Evolutionary conservation across 331 rosid genomes (phyloP), one percentile per base, ranked within the genome.

Genomic region (Malus hybrid): DNA sequence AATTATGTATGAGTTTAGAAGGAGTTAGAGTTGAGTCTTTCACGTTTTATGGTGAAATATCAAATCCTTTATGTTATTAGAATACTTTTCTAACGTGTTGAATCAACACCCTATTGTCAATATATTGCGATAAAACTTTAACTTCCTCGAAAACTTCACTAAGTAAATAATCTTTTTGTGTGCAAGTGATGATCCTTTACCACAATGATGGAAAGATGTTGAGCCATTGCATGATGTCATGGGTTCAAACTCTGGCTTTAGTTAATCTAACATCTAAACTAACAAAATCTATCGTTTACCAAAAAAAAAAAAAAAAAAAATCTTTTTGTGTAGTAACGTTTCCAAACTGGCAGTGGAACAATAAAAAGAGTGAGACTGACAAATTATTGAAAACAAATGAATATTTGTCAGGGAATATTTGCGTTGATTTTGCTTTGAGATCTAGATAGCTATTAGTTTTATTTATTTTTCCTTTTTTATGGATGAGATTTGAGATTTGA

Each of bases 371-470:
- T 55, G 54, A 57, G 65, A 33, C 10, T 15, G 34, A 20, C 34
- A 55, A n/a, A 71, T 55, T 55, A 59, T 22, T 13, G 56, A 39
- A 57, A 72, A 36, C 7, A 36, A 57, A 19, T 10, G 11, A 73
- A 61, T n/a, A 73, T 57, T 57, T 28, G 78, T 32, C 52, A 33
- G 12, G 69, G 74, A 82, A 65, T 73, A 82, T 70, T 62, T 63
- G 70, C 79, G 77, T 76, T 72, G 48, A 73, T 67, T 34, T 13
- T 62, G 9, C 79, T 66, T 71, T 18, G 42, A 73, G 29, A 18
- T 61, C 59, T 31, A 36, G 46, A 16, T 36, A 18, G 27, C 54
- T 19, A 5, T 44, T 0, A 24, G 7, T 61, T 39, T 39, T 39
- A 9, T n/a, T 39, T 11, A 11, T 36, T 34, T 7, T 34, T 65